These are phyloP conservation scores for Raphanus sativus DNA, from an alignment of 345 rosid species.

Conservation along the genomic window DNA sequence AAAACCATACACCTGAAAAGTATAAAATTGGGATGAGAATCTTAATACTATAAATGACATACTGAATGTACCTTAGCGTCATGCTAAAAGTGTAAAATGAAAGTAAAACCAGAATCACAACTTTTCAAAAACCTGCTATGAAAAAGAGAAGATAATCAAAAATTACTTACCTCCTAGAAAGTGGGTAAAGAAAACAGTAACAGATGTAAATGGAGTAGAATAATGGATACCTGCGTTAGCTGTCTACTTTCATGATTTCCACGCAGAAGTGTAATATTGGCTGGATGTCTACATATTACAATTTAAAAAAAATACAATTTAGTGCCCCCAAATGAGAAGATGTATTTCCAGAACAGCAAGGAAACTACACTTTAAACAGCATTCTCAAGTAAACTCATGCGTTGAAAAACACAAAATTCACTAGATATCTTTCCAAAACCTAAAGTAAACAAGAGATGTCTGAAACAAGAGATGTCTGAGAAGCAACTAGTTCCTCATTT, in stretches of 20 bases:
- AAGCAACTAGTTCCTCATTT: neutral
- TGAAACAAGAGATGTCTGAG: neutral
- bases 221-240: constrained; percentile 83
- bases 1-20: constrained; percentile 87
- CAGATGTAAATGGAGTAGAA: constrained; percentile 6
- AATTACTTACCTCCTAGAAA: constrained; percentile 10
- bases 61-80: neutral
- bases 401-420: no score
- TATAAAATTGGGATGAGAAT: constrained; percentile 11
- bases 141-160: constrained; percentile 21
- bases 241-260: constrained; percentile 99
- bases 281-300: constrained; percentile 70
- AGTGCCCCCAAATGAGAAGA: neutral
- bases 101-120: constrained; percentile 21
- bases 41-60: neutral
- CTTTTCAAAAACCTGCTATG: constrained; percentile 25
- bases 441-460: neutral
- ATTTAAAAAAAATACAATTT: neutral
- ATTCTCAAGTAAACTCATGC: neutral
- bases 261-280: constrained; percentile 94
- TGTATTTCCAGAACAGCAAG: neutral
- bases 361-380: neutral
- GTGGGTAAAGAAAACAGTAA: neutral
- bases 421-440: neutral
- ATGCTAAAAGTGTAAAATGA: constrained; percentile 8